phyloP scores from a whole-genome alignment of 257 asterid species.

The Solanum bulbocastanum region DNA sequence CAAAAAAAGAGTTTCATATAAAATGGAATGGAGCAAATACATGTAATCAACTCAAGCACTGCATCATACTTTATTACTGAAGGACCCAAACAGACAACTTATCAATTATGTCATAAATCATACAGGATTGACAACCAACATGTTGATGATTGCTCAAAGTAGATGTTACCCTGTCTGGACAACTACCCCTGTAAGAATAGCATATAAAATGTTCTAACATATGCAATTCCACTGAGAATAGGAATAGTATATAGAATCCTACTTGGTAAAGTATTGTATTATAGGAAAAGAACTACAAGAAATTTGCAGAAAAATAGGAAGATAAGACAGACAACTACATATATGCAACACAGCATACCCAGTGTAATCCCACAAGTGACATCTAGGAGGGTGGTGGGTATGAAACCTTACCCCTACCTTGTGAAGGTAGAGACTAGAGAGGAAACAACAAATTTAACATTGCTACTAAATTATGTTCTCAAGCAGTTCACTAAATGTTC shows the following conservation, averaged over 20 bases:
- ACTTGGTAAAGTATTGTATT: neutral
- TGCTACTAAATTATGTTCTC: neutral
- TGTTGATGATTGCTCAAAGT: neutral
- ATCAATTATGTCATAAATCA: neutral
- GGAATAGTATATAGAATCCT: neutral
- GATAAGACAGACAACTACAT: neutral
- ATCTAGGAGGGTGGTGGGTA: neutral
- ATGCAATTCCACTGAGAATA: neutral
- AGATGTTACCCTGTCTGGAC: neutral
- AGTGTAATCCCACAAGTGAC: neutral
- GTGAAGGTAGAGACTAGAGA: neutral
- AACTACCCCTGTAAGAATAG: neutral
- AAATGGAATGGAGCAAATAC: neutral
- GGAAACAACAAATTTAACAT: neutral
- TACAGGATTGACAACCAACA: neutral
- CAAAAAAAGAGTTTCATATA: neutral
- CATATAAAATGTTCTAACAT: no score
- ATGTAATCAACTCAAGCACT: neutral
- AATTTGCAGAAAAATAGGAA: neutral
- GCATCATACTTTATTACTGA: neutral
- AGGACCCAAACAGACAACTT: neutral
- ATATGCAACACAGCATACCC: neutral
- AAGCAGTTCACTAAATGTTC: neutral
- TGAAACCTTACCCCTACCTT: neutral
- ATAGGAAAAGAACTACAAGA: neutral